Evolutionary conservation across 768 basidiomycete genomes (phyloP), one percentile per base, ranked within the genome.

Genomic region (Tubosaeta sp.): DNA sequence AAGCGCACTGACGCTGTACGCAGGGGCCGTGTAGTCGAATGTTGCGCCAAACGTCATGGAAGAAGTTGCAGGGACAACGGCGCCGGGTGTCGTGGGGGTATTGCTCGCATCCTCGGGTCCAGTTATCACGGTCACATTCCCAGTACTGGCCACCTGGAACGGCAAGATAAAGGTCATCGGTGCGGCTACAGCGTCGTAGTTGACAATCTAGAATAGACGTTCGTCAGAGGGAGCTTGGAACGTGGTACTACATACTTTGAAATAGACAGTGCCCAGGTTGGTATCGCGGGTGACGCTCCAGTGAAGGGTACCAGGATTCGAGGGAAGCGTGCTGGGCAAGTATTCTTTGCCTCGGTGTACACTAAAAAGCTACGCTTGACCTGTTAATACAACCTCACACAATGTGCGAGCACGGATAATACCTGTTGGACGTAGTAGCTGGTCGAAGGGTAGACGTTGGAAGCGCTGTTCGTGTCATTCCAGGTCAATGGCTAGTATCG

Each of bases 351-450:
- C 85, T 37, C 77, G 69, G 62, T 85, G 82, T 16, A 74, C 55
- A 50, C 82, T 80, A 71, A 86, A 86, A 33, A 87, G 72, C 84
- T 86, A 55, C 22, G 11, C 2, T 27, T 19, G 1, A 14, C 25
- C 12, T 0, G 33, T 65, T 13, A 60, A 33, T 22, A 14, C 22
- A 13, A 12, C 12, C 12, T 35, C 19, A 2, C 41, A n/a, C 1
- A 34, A 16, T 14, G 13, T 10, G 10, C 16, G 11, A 22, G 12
- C 7, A 13, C 10, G 8, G 9, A 32, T 42, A 26, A 32, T 51
- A 82, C 83, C 73, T 83, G 76, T 58, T 86, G 84, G 2, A 76
- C 76, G 52, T 82, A 81, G 67, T 75, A 86, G 51, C 80, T 82
- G 1, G 83, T 82, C 3, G 84, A 85, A n/a, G 67, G 74, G 57